A percentile compares a stretch with the other conserved stretches of the same genome.
Conservation (phyloP, 106 monocot genomes). For the Dendrobium chrysotoxum region DNA sequence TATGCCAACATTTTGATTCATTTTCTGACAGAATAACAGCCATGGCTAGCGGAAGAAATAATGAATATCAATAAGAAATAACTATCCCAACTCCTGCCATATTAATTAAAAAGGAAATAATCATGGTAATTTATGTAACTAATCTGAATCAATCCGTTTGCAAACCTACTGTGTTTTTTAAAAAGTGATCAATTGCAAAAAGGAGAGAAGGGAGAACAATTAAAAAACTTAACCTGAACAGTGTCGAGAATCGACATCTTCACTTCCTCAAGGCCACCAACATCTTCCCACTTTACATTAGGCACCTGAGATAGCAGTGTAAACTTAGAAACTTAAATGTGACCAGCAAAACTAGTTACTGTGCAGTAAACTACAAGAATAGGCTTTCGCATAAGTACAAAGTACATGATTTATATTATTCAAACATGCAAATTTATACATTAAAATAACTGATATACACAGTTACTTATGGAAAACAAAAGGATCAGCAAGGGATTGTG, state of each 20-base stretch:
- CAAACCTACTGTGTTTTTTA: neutral
- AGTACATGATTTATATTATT: neutral
- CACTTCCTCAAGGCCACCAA: slow-evolving; percentile 99
- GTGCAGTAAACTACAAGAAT: neutral
- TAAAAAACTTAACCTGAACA: slow-evolving; percentile 55
- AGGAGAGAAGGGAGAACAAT: neutral
- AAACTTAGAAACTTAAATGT: slow-evolving; percentile 5
- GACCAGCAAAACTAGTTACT: slow-evolving; percentile 6
- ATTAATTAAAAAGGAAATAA: neutral
- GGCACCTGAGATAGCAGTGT: slow-evolving; percentile 58
- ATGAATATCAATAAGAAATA: neutral
- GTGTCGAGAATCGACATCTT: slow-evolving; percentile 92
- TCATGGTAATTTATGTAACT: neutral
- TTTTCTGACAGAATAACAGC: neutral
- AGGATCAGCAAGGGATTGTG: neutral
- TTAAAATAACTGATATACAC: neutral
- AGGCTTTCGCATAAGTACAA: neutral
- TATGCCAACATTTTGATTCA: neutral
- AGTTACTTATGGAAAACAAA: neutral
- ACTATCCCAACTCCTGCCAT: neutral
- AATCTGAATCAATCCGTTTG: neutral
- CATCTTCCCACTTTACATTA: slow-evolving; percentile 99
- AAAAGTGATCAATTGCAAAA: neutral
- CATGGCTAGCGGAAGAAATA: neutral
- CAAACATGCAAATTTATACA: neutral